These are phyloP conservation scores for Pleurotus djamor DNA, from an alignment of 768 basidiomycete genomes.

Conservation along the genomic window DNA sequence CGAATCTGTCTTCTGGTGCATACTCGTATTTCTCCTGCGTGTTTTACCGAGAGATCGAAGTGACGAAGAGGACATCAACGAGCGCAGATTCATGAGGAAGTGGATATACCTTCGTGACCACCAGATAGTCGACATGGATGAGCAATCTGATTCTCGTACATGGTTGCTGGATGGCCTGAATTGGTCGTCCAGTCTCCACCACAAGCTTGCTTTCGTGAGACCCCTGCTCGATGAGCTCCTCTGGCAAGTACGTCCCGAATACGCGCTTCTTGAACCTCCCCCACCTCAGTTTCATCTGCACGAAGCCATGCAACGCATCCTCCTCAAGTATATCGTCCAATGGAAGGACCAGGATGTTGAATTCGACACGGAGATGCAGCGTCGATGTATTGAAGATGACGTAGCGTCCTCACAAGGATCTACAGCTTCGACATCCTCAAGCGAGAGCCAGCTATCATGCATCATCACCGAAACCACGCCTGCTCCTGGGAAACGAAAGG, in stretches of 20 bases:
- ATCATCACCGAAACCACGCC: too few species aligned
- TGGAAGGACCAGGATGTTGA: background rate
- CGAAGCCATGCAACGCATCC: conserved; percentile 8
- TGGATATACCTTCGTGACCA: conserved; percentile 7
- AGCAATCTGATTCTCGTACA: background rate
- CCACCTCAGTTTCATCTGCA: conserved; percentile 2
- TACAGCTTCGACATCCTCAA: too few species aligned
- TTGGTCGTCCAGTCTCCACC: conserved; percentile 4
- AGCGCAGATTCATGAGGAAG: background rate
- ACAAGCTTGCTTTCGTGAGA: conserved; percentile 1
- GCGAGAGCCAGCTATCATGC: too few species aligned
- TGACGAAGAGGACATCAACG: background rate
- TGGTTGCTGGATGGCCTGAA: background rate
- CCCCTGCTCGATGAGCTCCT: background rate
- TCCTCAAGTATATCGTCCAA: background rate
- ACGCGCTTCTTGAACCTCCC: background rate
- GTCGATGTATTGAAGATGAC: too few species aligned
- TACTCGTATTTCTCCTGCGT: conserved; percentile 2
- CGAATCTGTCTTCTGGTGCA: conserved; percentile 8
- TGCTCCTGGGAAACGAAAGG: too few species aligned
- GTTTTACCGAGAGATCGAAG: background rate
- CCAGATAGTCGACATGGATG: background rate
- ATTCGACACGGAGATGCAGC: too few species aligned
- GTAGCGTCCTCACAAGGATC: too few species aligned
- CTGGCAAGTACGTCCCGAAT: conserved; percentile 1